Conservation (phyloP, 192 early-diverging fungal genomes). For the Coemansia sp. region DNA sequence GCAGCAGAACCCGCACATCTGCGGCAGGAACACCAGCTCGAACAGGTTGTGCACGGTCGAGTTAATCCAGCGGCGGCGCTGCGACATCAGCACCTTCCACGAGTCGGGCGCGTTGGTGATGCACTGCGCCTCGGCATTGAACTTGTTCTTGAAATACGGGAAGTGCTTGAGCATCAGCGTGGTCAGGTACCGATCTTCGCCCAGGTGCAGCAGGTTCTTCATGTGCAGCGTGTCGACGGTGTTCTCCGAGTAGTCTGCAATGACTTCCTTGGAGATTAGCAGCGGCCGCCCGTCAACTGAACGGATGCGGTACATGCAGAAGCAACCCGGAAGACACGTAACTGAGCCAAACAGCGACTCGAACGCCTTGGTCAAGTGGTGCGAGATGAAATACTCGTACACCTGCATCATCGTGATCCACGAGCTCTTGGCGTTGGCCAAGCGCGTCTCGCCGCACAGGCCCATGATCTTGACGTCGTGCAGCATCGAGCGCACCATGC, state of each 20-base stretch:
- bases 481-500: conserved; percentile 86
- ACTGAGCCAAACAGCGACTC: conserved; percentile 96
- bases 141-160: conserved; percentile 89
- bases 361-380: conserved; percentile 94
- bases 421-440: conserved; percentile 87
- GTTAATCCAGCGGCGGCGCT: conserved; percentile 99
- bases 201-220: conserved; percentile 96
- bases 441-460: conserved; percentile 89
- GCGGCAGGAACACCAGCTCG: conserved; percentile 87
- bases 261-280: conserved; percentile 77
- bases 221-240: conserved; percentile 93
- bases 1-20: conserved; percentile 97
- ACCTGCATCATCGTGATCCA: conserved; percentile 99
- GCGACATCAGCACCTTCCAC: conserved; percentile 92
- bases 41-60: conserved; percentile 98
- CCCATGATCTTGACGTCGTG: conserved; percentile 92
- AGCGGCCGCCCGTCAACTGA: conserved; percentile 84
- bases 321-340: conserved; percentile 97
- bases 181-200: conserved; percentile 98
- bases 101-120: conserved; percentile 90
- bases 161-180: conserved; percentile 96
- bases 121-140: conserved; percentile 90
- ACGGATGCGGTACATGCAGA: conserved; percentile 98
- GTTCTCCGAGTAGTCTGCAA: conserved; percentile 90
- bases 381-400: conserved; percentile 97